Percentiles rank a stretch among this genome's conserved stretches.
phyloP scores from a whole-genome alignment of 306 rosid species.

The Fragaria nilgerrensis region DNA sequence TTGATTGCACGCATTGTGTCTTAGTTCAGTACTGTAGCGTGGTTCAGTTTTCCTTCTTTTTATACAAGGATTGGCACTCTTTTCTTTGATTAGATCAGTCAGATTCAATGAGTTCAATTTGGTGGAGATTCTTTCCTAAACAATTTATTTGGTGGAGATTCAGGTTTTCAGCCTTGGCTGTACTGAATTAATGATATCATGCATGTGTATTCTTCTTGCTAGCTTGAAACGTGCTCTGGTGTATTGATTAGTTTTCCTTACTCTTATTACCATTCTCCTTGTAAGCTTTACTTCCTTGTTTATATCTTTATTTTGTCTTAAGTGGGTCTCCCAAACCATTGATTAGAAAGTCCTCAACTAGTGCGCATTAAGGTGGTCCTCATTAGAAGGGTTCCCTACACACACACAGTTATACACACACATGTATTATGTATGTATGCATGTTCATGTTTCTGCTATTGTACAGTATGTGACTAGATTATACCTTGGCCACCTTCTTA shows the following conservation, averaged over 20 bases:
- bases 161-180: constrained; percentile 49
- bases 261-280: constrained; percentile 4
- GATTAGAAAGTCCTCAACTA: background rate
- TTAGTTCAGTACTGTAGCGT: constrained; percentile 14
- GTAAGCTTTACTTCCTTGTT: background rate
- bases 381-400: background rate
- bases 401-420: too few species aligned
- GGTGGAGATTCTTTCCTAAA: constrained; percentile 27
- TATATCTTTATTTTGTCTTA: constrained; percentile 4
- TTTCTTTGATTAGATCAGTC: constrained; percentile 43
- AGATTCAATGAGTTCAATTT: constrained; percentile 34
- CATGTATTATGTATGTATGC: background rate
- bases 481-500: background rate
- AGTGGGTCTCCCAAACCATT: background rate
- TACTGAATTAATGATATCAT: constrained; percentile 36
- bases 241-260: background rate
- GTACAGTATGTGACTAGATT: background rate
- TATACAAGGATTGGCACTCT: constrained; percentile 16
- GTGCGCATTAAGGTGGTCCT: background rate
- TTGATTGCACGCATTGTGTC: constrained; percentile 21
- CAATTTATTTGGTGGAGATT: constrained; percentile 26
- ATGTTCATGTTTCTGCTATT: background rate
- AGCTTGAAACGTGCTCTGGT: constrained; percentile 19
- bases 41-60: constrained; percentile 10
- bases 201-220: constrained; percentile 54